Conservation (phyloP, 805 yeast species). For the Yarrowia sp. region DNA sequence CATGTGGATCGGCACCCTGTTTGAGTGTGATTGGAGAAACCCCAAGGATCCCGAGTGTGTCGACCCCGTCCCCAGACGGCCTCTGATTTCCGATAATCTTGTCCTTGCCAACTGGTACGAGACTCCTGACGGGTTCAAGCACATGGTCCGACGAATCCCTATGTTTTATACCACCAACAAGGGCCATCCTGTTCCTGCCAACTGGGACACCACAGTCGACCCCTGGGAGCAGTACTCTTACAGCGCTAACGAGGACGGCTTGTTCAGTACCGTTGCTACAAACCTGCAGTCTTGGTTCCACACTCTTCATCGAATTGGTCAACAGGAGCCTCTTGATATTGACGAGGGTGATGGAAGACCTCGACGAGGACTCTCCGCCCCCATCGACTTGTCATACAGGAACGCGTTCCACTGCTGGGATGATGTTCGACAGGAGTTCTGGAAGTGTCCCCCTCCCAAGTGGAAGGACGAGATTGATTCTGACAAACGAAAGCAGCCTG, state of each 20-base stretch:
- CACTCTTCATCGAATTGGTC: not conserved
- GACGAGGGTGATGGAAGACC: slow-evolving; percentile 10
- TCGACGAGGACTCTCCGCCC: not conserved
- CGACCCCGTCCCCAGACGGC: slow-evolving; percentile 29
- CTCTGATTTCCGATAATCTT: slow-evolving; percentile 29
- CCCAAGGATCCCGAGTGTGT: slow-evolving; percentile 7
- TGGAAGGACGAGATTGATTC: slow-evolving; percentile 2
- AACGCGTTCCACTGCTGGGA: not conserved
- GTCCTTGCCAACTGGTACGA: slow-evolving; percentile 28
- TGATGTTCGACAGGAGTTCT: not conserved
- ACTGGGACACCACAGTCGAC: not conserved
- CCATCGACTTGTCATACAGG: slow-evolving; percentile 1
- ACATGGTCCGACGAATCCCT: slow-evolving; percentile 23
- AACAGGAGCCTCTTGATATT: slow-evolving; percentile 9
- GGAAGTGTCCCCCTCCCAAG: slow-evolving; percentile 1
- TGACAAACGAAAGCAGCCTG: not conserved
- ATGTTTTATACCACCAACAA: slow-evolving; percentile 20
- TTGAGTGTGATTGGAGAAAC: slow-evolving; percentile 26
- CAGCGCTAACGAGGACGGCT: not conserved
- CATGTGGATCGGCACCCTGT: slow-evolving; percentile 33
- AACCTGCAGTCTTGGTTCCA: slow-evolving; percentile 19
- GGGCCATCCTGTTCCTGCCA: not conserved
- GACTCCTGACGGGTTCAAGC: slow-evolving; percentile 22
- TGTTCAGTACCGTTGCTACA: not conserved
- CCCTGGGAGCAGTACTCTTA: slow-evolving; percentile 10